Evolutionary conservation across 1,284 basidiomycete genomes (phyloP).

Genomic region (Naganishia liquefaciens): DNA sequence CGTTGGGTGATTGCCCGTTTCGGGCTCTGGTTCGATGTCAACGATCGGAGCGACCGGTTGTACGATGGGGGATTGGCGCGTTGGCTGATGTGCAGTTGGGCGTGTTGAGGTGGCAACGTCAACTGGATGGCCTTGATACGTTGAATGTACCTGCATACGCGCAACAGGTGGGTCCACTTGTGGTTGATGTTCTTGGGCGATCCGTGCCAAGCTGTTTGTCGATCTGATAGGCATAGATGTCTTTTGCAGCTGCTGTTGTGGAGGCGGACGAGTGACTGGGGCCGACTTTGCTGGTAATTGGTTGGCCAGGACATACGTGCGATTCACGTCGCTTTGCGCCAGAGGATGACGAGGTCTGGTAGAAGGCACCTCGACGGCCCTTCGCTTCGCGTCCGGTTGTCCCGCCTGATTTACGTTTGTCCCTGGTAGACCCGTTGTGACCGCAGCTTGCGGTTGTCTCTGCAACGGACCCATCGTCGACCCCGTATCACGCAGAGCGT

Average conservation of each 20-base stretch:
- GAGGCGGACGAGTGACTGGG: not conserved
- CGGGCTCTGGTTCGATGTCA: constrained; percentile 2
- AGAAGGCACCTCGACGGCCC: not conserved
- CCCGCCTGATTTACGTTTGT: too few relatives aligned
- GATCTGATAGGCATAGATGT: not conserved
- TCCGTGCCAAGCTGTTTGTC: not conserved
- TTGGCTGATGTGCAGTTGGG: not conserved
- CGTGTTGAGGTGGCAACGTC: not conserved
- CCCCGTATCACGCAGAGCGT: not conserved
- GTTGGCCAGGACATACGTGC: not conserved
- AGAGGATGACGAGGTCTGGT: constrained; percentile 12
- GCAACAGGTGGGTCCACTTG: not conserved
- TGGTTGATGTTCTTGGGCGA: not conserved
- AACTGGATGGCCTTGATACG: not conserved
- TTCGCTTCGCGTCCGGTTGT: not conserved
- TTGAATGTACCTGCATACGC: not conserved
- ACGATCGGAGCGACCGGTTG: not conserved
- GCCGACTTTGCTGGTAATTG: not conserved
- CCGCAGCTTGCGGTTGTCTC: too few relatives aligned
- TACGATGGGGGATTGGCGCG: not conserved
- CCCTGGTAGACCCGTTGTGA: too few relatives aligned
- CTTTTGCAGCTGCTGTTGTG: not conserved
- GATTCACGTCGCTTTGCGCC: constrained; percentile 12
- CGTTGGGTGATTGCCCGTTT: constrained; percentile 7
- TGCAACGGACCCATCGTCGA: too few relatives aligned